Conservation (phyloP, 306 rosid genomes). For the Prosopis cineraria region DNA sequence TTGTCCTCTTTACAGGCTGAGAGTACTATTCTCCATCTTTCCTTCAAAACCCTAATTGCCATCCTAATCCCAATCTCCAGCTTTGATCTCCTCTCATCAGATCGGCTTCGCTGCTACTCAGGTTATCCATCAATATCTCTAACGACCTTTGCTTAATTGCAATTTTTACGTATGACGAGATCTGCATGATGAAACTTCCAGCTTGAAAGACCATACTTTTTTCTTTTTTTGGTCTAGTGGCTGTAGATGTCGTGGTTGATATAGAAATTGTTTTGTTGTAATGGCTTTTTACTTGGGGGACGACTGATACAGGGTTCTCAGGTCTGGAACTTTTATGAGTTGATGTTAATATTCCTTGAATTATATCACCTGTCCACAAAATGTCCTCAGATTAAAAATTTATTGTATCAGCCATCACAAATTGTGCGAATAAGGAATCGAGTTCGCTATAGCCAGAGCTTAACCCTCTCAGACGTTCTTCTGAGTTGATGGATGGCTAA, state of each 20-base stretch:
- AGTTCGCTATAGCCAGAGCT: background rate
- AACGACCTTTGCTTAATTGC: background rate
- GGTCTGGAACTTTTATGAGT: background rate
- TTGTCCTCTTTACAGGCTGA: constrained; percentile 22
- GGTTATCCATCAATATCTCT: constrained; percentile 38
- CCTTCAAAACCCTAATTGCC: constrained; percentile 46
- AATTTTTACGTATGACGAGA: constrained; percentile 13
- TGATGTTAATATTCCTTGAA: background rate
- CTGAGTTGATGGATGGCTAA: constrained; percentile 8
- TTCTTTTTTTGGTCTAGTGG: background rate
- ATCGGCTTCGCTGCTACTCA: constrained; percentile 40
- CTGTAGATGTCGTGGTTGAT: constrained; percentile 21
- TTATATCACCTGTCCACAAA: background rate
- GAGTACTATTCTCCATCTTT: background rate
- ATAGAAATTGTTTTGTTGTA: background rate
- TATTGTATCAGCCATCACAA: background rate
- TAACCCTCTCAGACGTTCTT: background rate
- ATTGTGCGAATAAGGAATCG: constrained; percentile 1
- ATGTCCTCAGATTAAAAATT: background rate
- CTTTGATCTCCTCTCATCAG: constrained; percentile 15
- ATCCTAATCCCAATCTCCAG: constrained; percentile 15
- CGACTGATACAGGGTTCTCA: background rate
- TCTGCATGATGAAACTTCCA: background rate
- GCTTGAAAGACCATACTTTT: background rate
- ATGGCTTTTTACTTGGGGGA: background rate